These are phyloP conservation scores for Canavalia ensiformis DNA, from an alignment of 306 rosid genomes.

Conservation along the genomic window DNA sequence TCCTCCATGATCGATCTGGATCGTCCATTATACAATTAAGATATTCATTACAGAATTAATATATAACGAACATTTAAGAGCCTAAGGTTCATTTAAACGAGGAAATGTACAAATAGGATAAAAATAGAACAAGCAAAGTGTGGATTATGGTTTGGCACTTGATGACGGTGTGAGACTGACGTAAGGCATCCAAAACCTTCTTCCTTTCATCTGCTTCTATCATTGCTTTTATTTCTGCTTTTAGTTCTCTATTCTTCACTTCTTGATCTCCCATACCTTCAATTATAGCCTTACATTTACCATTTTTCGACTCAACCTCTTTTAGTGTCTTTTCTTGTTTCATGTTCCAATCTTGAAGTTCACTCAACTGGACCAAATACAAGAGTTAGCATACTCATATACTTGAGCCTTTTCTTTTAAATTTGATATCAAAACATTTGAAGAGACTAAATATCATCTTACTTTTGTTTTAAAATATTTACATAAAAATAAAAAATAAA, in stretches of 20 bases:
- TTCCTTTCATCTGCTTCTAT: slow-evolving; percentile 34
- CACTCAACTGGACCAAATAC: slow-evolving; percentile 27
- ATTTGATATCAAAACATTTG: no score
- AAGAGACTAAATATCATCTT: background rate
- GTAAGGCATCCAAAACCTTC: slow-evolving; percentile 33
- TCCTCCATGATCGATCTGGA: no score
- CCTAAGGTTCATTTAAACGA: background rate
- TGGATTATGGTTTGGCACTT: slow-evolving; percentile 53
- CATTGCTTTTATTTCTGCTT: slow-evolving; percentile 37
- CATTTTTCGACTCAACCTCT: slow-evolving; percentile 42
- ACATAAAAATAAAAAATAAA: no score
- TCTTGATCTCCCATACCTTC: slow-evolving; percentile 43
- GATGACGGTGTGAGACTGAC: slow-evolving; percentile 33
- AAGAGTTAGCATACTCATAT: background rate
- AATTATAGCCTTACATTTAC: slow-evolving; percentile 20
- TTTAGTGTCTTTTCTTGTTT: slow-evolving; percentile 42
- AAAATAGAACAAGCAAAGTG: slow-evolving; percentile 23
- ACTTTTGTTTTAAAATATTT: no score
- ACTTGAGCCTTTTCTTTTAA: no score
- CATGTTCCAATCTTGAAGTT: slow-evolving; percentile 45
- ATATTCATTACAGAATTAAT: no score
- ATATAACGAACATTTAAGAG: no score
- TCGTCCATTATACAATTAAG: no score
- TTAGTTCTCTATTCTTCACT: slow-evolving; percentile 28
- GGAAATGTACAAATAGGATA: slow-evolving; percentile 32